phyloP scores from a whole-genome alignment of 768 basidiomycete species.

The Leccinellum rugosiceps region DNA sequence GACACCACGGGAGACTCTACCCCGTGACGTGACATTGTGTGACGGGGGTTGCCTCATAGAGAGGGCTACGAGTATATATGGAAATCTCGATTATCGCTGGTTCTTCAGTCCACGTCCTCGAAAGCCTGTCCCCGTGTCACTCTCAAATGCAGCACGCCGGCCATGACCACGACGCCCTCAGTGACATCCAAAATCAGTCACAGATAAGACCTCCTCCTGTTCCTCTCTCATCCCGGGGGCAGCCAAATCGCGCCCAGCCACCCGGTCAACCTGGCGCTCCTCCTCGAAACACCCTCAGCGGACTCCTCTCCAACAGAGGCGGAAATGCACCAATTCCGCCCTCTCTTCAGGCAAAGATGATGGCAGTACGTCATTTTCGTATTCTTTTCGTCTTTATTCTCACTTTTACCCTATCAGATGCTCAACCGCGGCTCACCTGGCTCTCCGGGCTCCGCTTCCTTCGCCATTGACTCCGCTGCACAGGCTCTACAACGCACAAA shows the following conservation, averaged over 20 bases:
- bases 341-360: constrained; percentile 90
- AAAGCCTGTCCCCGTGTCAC: not conserved
- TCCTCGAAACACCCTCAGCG: constrained; percentile 32
- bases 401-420: constrained; percentile 38
- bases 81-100: constrained; percentile 33
- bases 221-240: constrained; percentile 8
- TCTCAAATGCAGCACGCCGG: constrained; percentile 22
- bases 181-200: not conserved
- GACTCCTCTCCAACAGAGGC: constrained; percentile 43
- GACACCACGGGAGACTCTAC: not conserved
- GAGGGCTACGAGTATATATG: constrained; percentile 28
- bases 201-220: not conserved
- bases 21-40: not conserved
- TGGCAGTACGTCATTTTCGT: constrained; percentile 54
- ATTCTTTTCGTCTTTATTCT: constrained; percentile 3
- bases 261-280: constrained; percentile 8
- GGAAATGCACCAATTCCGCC: constrained; percentile 78
- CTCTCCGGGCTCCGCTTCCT: constrained; percentile 24
- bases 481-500: constrained; percentile 39
- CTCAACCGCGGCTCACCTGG: constrained; percentile 38
- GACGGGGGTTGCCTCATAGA: not conserved
- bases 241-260: constrained; percentile 15
- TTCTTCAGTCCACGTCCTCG: constrained; percentile 15
- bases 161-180: constrained; percentile 13
- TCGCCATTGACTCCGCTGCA: constrained; percentile 40